These are phyloP conservation scores for Entomortierella parvispora DNA, from an alignment of 192 early-diverging fungal species.

Conservation along the genomic window DNA sequence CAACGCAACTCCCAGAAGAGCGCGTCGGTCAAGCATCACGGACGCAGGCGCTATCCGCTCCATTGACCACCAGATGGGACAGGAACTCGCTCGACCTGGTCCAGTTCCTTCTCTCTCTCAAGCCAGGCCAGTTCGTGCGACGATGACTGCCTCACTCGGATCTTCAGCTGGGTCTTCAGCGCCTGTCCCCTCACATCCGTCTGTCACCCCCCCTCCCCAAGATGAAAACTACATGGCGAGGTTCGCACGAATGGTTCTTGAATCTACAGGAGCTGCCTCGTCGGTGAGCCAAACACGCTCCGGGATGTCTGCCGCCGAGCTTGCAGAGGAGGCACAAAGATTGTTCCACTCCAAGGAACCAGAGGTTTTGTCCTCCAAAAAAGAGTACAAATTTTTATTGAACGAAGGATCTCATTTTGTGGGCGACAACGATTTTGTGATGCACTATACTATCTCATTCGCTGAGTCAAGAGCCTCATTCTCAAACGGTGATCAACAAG, in stretches of 20 bases:
- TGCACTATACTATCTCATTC: slow-evolving; percentile 32
- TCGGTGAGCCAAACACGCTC: not conserved
- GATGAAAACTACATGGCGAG: slow-evolving; percentile 26
- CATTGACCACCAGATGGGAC: slow-evolving; percentile 24
- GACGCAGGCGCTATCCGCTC: slow-evolving; percentile 16
- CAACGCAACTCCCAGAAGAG: not conserved
- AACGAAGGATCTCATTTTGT: slow-evolving; percentile 25
- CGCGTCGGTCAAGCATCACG: slow-evolving; percentile 34
- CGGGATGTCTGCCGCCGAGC: slow-evolving; percentile 10
- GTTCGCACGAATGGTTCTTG: slow-evolving; percentile 21
- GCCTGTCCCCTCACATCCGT: not conserved
- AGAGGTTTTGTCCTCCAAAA: slow-evolving; percentile 25
- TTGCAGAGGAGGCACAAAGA: slow-evolving; percentile 19
- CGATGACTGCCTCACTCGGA: slow-evolving; percentile 6
- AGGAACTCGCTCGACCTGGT: slow-evolving; percentile 13
- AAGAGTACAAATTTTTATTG: slow-evolving; percentile 33
- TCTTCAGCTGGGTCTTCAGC: slow-evolving; percentile 1
- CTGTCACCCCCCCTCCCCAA: not conserved
- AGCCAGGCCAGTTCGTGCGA: slow-evolving; percentile 11
- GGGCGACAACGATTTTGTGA: slow-evolving; percentile 39
- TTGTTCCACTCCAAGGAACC: slow-evolving; percentile 17
- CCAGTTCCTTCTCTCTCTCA: slow-evolving; percentile 24
- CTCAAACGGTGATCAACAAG: too few relatives aligned
- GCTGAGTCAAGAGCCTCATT: too few relatives aligned
- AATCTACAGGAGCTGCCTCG: slow-evolving; percentile 5